Conservation (phyloP, 2,329 filamentous ascomycete species). For the Exophiala viscosa region DNA sequence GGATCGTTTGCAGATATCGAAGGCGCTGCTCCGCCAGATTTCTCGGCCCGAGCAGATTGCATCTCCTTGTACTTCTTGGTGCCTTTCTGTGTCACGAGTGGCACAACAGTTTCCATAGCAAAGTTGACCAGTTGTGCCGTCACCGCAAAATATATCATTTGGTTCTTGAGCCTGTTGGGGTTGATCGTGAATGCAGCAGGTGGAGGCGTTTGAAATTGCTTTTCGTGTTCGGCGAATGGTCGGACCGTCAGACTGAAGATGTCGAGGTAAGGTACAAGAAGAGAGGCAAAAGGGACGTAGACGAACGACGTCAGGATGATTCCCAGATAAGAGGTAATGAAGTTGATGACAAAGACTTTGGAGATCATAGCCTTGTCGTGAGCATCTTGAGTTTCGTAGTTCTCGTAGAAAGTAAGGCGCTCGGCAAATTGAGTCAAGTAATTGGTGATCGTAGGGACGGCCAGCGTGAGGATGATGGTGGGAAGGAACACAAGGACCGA, state of each 20-base stretch:
- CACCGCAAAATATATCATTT: slow-evolving; percentile 94
- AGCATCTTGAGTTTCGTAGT: slow-evolving; percentile 83
- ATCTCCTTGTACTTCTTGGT: slow-evolving; percentile 76
- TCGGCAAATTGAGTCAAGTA: slow-evolving; percentile 74
- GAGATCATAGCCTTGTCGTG: slow-evolving; percentile 80
- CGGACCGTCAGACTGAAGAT: slow-evolving; percentile 72
- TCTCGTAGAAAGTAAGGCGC: slow-evolving; percentile 75
- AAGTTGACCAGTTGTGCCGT: slow-evolving; percentile 90
- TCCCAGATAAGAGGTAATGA: slow-evolving; percentile 90
- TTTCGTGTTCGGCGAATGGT: slow-evolving; percentile 70
- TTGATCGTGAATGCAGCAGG: slow-evolving; percentile 74
- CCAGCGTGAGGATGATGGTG: slow-evolving; percentile 77
- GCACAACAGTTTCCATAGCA: slow-evolving; percentile 76
- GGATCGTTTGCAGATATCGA: slow-evolving; percentile 58
- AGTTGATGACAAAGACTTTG: slow-evolving; percentile 94
- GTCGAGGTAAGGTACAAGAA: slow-evolving; percentile 81
- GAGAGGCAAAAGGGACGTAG: slow-evolving; percentile 84
- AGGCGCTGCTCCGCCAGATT: slow-evolving; percentile 51
- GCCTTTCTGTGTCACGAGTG: slow-evolving; percentile 74
- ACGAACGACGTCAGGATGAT: slow-evolving; percentile 92
- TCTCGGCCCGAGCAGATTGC: slow-evolving; percentile 57
- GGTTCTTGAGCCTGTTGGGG: slow-evolving; percentile 74
- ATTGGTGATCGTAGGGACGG: slow-evolving; percentile 73
- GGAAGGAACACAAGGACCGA: slow-evolving; percentile 81
- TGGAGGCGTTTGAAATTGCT: slow-evolving; percentile 56